Evolutionary conservation across 1,284 basidiomycete genomes (phyloP).

Genomic region (Marasmius fiardii): DNA sequence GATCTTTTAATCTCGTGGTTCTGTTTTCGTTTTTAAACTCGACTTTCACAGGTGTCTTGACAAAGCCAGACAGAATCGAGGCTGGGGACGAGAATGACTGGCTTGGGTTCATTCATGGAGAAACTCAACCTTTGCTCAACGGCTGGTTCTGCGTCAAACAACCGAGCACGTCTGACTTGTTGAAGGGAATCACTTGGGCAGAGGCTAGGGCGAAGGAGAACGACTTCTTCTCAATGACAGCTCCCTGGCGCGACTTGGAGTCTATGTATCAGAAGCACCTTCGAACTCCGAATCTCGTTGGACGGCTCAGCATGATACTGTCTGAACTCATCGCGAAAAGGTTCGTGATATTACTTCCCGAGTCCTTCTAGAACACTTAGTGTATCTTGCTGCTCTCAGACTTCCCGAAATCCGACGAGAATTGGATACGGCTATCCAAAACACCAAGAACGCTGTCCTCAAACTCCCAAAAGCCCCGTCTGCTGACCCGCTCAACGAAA

Average conservation of each 20-base stretch:
- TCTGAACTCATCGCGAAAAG: conserved; percentile 35
- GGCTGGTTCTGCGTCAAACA: conserved; percentile 58
- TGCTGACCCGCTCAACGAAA: conserved; percentile 26
- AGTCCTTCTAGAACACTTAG: no score
- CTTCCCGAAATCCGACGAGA: conserved; percentile 42
- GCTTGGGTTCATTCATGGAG: conserved; percentile 42
- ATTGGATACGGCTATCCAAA: conserved; percentile 29
- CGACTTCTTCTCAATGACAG: conserved; percentile 43
- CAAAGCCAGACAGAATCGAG: conserved; percentile 47
- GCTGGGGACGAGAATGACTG: conserved; percentile 42
- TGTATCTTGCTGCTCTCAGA: conserved; percentile 26
- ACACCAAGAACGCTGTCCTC: conserved; percentile 23
- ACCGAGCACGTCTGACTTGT: conserved; percentile 38
- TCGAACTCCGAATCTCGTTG: conserved; percentile 37
- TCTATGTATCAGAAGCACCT: conserved; percentile 28
- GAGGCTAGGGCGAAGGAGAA: conserved; percentile 46
- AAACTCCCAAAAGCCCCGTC: conserved; percentile 36
- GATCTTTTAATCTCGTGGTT: neutral
- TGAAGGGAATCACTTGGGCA: conserved; percentile 36
- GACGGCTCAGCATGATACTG: conserved; percentile 34
- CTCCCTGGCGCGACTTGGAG: conserved; percentile 41
- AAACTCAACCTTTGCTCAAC: conserved; percentile 36
- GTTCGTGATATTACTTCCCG: no score
- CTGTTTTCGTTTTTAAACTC: no score
- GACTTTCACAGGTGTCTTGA: conserved; percentile 46